Percentiles rank a stretch among this genome's conserved stretches.
These are phyloP conservation scores for Rasamsonia emersonii DNA, from an alignment of 2,329 filamentous ascomycete species.

Conservation along the genomic window DNA sequence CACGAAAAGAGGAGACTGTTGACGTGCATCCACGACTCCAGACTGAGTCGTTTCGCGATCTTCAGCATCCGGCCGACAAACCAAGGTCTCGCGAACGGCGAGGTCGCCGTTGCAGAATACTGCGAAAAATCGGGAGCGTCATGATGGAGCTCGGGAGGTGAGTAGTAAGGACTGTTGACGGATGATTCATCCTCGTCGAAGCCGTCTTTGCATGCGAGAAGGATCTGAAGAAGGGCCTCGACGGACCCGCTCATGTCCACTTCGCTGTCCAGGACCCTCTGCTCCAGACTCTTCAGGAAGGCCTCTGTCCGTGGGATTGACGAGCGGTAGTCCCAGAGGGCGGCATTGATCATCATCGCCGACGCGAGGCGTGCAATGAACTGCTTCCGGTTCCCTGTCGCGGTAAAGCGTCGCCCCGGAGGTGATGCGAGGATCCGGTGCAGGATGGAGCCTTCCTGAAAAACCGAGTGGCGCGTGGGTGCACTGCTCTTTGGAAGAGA, in stretches of 20 bases:
- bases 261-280: constrained; percentile 25
- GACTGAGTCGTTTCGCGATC: constrained; percentile 27
- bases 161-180: not conserved
- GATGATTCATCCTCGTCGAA: constrained; percentile 3
- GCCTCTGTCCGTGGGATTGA: constrained; percentile 18
- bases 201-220: constrained; percentile 28
- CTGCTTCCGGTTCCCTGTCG: constrained; percentile 30
- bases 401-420: constrained; percentile 22
- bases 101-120: constrained; percentile 16
- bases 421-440: constrained; percentile 25
- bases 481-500: constrained; percentile 10
- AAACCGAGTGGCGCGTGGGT: constrained; percentile 19
- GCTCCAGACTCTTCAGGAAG: constrained; percentile 26
- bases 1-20: constrained; percentile 29
- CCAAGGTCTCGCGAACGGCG: constrained; percentile 28
- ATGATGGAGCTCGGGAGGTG: constrained; percentile 1
- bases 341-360: constrained; percentile 30
- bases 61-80: constrained; percentile 33
- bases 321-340: constrained; percentile 32
- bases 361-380: constrained; percentile 27
- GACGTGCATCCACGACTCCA: constrained; percentile 26
- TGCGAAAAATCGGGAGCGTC: constrained; percentile 18
- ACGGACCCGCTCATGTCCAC: constrained; percentile 29
- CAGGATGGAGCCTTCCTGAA: constrained; percentile 22
- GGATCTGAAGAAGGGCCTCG: constrained; percentile 31